These are phyloP conservation scores for Epichloe brachyelytri DNA, from an alignment of 2,329 filamentous ascomycete species.

Conservation along the genomic window DNA sequence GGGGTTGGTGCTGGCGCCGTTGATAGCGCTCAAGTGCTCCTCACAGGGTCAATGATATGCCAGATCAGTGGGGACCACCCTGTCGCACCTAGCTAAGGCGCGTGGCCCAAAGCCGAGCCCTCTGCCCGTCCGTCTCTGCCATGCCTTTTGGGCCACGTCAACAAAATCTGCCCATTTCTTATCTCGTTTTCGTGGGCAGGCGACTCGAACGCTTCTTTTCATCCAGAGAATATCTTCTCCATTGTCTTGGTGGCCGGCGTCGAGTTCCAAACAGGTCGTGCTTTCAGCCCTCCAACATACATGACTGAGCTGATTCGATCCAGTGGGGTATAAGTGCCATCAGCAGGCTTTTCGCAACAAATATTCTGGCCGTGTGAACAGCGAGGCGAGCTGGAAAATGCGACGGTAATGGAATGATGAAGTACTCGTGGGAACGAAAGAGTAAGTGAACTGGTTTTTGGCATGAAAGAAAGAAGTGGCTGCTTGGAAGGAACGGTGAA, in stretches of 20 bases:
- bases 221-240: not conserved
- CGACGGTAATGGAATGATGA: conserved; percentile 5
- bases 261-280: not conserved
- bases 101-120: conserved; percentile 3
- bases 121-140: conserved; percentile 1
- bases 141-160: not conserved
- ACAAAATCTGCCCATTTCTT: not conserved
- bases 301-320: not conserved
- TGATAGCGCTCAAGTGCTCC: conserved; percentile 1
- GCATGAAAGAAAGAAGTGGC: conserved; percentile 12
- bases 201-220: not conserved
- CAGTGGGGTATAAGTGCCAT: conserved; percentile 3
- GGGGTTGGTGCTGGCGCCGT: conserved; percentile 1
- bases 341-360: not conserved
- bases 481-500: conserved; percentile 16
- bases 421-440: conserved; percentile 5
- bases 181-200: not conserved
- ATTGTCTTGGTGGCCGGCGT: not conserved
- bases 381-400: not conserved
- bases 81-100: conserved; percentile 1
- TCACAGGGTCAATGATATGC: not conserved
- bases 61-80: conserved; percentile 4
- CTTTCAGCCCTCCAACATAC: too few relatives aligned
- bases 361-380: not conserved
- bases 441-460: conserved; percentile 4